A percentile compares a stretch with the other conserved stretches of the same genome.
These are phyloP conservation scores for Chenopodium suecicum DNA, from an alignment of 148 eudicot species.

Conservation along the genomic window DNA sequence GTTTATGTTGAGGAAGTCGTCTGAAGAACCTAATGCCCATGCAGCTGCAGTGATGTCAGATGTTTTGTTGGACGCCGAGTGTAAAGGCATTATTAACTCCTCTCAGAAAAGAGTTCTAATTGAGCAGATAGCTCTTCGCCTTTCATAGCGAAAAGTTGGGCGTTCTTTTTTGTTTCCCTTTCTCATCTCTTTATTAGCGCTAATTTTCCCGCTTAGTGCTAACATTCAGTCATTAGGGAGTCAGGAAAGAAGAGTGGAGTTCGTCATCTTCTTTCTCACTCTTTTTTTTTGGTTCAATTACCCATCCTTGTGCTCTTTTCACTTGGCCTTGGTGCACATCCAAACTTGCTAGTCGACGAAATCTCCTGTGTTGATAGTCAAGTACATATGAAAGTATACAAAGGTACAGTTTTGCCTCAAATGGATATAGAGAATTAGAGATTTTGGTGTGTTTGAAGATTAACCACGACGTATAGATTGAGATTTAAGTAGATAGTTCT, in stretches of 20 bases:
- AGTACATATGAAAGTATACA: slow-evolving; percentile 11
- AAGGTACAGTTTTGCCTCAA: slow-evolving; percentile 22
- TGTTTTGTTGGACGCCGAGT: slow-evolving; percentile 74
- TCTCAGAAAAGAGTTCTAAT: slow-evolving; percentile 69
- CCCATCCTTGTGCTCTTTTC: slow-evolving; percentile 10
- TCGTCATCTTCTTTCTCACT: not conserved
- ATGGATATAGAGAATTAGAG: slow-evolving; percentile 8
- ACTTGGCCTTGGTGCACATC: slow-evolving; percentile 1
- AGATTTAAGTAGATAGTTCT: slow-evolving; percentile 4
- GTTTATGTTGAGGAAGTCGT: slow-evolving; percentile 76
- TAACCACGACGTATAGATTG: slow-evolving; percentile 10
- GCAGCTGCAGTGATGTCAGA: slow-evolving; percentile 84
- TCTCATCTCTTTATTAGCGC: not conserved
- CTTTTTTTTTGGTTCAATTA: not conserved
- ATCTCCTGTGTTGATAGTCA: not conserved
- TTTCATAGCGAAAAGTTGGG: slow-evolving; percentile 42
- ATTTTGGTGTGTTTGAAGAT: slow-evolving; percentile 21
- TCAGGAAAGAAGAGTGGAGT: not conserved
- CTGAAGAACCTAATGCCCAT: slow-evolving; percentile 72
- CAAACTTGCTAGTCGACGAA: not conserved
- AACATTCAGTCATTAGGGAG: slow-evolving; percentile 14
- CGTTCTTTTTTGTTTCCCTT: not conserved
- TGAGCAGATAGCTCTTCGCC: slow-evolving; percentile 76
- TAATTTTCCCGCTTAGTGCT: slow-evolving; percentile 28
- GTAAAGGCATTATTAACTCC: slow-evolving; percentile 65